Evolutionary conservation across 2,329 filamentous ascomycete genomes (phyloP), one percentile per base, ranked within the genome.

Genomic region (Drechslerella coelobrocha): DNA sequence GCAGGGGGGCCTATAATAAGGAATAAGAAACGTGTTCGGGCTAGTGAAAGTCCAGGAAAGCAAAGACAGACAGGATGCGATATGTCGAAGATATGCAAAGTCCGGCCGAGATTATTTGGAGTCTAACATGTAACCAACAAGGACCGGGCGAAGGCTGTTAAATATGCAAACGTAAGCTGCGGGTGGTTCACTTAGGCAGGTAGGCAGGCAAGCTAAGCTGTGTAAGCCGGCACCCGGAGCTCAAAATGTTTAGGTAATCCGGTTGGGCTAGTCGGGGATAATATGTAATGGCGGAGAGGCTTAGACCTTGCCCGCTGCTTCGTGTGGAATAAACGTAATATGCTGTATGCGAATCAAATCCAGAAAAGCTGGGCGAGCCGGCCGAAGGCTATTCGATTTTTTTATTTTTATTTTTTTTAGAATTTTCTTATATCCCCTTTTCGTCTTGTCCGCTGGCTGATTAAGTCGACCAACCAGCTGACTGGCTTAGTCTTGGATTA

Each of bases 81-180:
- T 31, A 31, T 31, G 29, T 31, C 29, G 29, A 31, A 31, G 29
- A 31, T 31, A 31, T 31, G 29, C 29, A 31, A 34, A 61, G 57
- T 61, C 57, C 48, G 57, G 47, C 57, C 47, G 57, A 53, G 47
- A 24, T 52, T 53, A 45, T 24, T 51, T 60, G 55, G 39, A 12
- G 7, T 29, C n/a, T 14, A 41, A 5, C 21, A 19, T 23, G 41
- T 17, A 45, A 17, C 41, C 14, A 19, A 23, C 41, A 45, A 45
- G 41, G 56, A 61, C 56, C 56, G 47, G 57, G 57, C 57, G 57
- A 61, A 48, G 57, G 57, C 57, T 61, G 17, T 59, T 66, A 61
- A 61, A 68, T 68, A 68, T 68, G 51, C 60, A 55, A 68, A 61
- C 62, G 62, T 61, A 54, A 68, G 55, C 60, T 56, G 56, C 39